Base-by-base conservation (phyloP, 163 green algal species). In the Scenedesmus sp. region DNA sequence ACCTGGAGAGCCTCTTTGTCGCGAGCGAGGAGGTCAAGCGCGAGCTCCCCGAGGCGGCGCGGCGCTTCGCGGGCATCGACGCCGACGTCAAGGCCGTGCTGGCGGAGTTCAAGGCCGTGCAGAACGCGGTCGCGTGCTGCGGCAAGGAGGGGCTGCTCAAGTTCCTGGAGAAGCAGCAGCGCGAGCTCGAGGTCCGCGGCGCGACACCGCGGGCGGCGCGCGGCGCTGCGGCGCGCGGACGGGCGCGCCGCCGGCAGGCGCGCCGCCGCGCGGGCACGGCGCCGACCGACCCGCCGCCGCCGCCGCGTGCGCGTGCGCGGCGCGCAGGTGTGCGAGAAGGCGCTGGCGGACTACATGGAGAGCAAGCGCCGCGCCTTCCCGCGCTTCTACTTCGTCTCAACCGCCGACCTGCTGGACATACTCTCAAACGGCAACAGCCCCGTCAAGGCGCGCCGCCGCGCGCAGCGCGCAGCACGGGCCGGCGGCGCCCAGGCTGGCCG, bases 331-430 rank as follows among this genome's bases (percentile, higher is more conserved):
- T 97, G 92, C 82, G 91, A 95, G 77, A 95, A 95, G 84, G 92
- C 92, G 9, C 87, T 97, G 70, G 87, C 89, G 20, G 92, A 97
- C 70, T 97, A 93, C 86, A 95, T 96, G 91, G 92, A 97, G 86
- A 89, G 77, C 81, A 97, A 97, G 87, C 89, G 92, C 33, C 86
- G 93, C 26, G 88, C 87, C 29, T 97, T 97, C 88, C 93, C 93
- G 1, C 86, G 93, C 67, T 97, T 97, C 90, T 97, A 97, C 88
- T 97, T 97, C 78, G 90, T 96, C 29, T 96, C 92, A 20, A 91
- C 90, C 0, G 90, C 91, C n/a, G 93, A 97, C 80, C 86, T 97
- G 64, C 86, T 97, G 60, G 92, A 97, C 84, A 96, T 97, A 50
- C 83, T 97, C 80, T 96, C 93, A 66, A 97, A 96, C 77, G 92